Conservation (phyloP, 225 moss, liverwort and hornwort genomes). For the Antitrichia curtipendula region DNA sequence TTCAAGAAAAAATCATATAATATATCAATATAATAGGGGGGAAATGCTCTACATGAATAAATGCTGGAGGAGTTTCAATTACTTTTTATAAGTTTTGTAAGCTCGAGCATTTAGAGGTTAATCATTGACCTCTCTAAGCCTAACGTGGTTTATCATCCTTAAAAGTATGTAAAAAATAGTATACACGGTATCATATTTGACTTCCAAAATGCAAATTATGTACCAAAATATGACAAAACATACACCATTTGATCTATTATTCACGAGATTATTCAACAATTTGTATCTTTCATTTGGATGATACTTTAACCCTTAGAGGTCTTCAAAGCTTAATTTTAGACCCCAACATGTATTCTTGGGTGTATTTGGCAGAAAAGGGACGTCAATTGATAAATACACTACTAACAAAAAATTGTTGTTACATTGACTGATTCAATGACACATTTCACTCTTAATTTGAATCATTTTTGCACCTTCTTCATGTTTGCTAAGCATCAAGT, state of each 20-base stretch:
- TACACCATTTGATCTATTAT: not conserved
- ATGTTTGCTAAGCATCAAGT: not conserved
- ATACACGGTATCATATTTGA: not conserved
- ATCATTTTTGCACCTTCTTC: fast-evolving
- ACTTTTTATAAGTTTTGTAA: not conserved
- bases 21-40: not conserved
- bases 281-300: not conserved
- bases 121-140: not conserved
- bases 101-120: not conserved
- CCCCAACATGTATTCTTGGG: not conserved
- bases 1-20: not conserved
- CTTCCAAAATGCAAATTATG: not conserved
- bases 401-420: not conserved
- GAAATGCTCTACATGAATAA: not conserved
- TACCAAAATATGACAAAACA: not conserved
- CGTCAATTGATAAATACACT: not conserved
- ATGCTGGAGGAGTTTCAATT: not conserved
- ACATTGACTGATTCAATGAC: not conserved
- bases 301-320: not conserved
- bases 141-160: fast-evolving
- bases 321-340: not conserved
- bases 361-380: not conserved
- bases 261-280: not conserved
- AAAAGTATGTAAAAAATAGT: not conserved
- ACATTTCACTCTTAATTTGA: not conserved